phyloP scores from a whole-genome alignment of 768 basidiomycete species.

The Myochromella boudieri region DNA sequence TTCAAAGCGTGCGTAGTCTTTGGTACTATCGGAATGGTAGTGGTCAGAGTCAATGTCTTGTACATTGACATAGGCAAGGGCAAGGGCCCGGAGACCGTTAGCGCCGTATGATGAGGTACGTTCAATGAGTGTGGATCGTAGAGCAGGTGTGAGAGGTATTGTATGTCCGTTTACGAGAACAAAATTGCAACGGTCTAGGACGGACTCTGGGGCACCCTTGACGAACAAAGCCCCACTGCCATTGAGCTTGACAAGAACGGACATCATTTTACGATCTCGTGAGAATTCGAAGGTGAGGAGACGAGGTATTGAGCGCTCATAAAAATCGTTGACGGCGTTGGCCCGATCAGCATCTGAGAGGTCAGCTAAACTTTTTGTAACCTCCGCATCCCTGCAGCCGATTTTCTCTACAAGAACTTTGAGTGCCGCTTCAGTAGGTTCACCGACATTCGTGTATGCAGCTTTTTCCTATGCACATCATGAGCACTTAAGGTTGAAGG shows the following conservation, averaged over 20 bases:
- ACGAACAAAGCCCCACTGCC: slow-evolving; percentile 79
- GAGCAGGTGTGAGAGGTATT: slow-evolving; percentile 61
- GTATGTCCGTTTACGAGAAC: slow-evolving; percentile 64
- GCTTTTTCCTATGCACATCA: slow-evolving; percentile 69
- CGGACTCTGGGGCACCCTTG: slow-evolving; percentile 96
- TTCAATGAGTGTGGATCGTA: slow-evolving; percentile 61
- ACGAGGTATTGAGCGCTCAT: slow-evolving; percentile 73
- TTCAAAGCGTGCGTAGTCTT: slow-evolving; percentile 90
- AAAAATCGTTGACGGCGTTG: slow-evolving; percentile 81
- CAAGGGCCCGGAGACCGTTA: slow-evolving; percentile 86
- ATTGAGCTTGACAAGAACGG: slow-evolving; percentile 79
- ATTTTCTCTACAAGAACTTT: slow-evolving; percentile 96
- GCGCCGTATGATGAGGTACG: slow-evolving; percentile 74
- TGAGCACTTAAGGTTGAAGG: background rate
- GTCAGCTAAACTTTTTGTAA: slow-evolving; percentile 54
- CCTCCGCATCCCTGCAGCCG: slow-evolving; percentile 63
- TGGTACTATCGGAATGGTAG: slow-evolving; percentile 76
- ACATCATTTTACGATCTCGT: slow-evolving; percentile 99
- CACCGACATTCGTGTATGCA: slow-evolving; percentile 81
- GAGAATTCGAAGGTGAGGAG: slow-evolving; percentile 97
- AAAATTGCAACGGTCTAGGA: slow-evolving; percentile 84
- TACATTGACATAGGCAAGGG: slow-evolving; percentile 83
- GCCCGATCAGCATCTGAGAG: slow-evolving; percentile 65
- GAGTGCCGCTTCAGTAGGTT: slow-evolving; percentile 96
- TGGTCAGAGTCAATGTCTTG: slow-evolving; percentile 75